These are phyloP conservation scores for Chernovozyma sophiae-reginae DNA, from an alignment of 1,139 yeast genomes.

Conservation along the genomic window DNA sequence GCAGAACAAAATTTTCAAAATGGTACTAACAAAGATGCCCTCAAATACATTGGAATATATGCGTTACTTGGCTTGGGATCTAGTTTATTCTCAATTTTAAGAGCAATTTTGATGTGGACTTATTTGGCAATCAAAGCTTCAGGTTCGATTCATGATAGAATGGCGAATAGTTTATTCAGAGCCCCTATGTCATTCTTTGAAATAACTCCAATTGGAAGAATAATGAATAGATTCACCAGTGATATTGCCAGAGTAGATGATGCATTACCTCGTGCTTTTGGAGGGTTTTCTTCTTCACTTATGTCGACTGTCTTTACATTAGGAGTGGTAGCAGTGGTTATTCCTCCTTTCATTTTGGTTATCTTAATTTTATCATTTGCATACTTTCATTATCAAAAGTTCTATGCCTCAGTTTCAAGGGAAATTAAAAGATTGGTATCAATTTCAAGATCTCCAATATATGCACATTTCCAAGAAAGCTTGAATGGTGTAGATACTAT, in stretches of 20 bases:
- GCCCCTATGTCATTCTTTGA: conserved; percentile 32
- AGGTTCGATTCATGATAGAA: conserved; percentile 20
- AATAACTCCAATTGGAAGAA: conserved; percentile 28
- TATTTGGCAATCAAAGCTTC: conserved; percentile 21
- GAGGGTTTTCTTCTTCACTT: conserved; percentile 33
- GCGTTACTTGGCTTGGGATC: conserved; percentile 29
- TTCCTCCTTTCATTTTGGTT: conserved; percentile 48
- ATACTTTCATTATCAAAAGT: conserved; percentile 50
- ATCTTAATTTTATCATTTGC: conserved; percentile 37
- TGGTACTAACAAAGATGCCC: conserved; percentile 21
- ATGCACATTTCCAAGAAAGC: conserved; percentile 62
- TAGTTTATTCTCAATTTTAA: conserved; percentile 18
- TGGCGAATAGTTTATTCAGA: conserved; percentile 21
- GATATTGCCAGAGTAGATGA: conserved; percentile 45
- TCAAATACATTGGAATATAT: conserved; percentile 19
- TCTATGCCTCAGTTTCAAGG: conserved; percentile 50
- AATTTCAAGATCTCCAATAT: conserved; percentile 54
- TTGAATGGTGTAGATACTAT: conserved; percentile 58
- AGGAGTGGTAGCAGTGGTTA: conserved; percentile 43
- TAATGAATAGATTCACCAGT: conserved; percentile 54
- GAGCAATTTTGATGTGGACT: conserved; percentile 15
- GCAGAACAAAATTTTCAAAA: conserved; percentile 40
- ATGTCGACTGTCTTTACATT: conserved; percentile 47
- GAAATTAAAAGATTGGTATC: conserved; percentile 54
- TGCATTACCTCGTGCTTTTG: conserved; percentile 21